Conservation (phyloP, 169 alveolate genomes). For the Neospora caninum region DNA sequence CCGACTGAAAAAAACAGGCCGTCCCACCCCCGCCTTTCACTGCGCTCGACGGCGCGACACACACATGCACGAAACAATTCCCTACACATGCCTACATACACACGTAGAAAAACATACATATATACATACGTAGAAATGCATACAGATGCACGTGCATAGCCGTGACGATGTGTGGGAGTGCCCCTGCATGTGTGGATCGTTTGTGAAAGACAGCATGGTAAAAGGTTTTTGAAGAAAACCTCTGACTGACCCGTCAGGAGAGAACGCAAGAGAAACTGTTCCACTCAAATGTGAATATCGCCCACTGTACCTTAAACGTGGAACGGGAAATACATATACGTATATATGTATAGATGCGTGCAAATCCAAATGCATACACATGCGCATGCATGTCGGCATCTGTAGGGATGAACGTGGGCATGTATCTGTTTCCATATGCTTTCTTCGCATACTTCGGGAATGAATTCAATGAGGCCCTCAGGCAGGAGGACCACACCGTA, state of each 20-base stretch:
- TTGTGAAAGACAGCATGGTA: too few relatives aligned
- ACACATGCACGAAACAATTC: not conserved
- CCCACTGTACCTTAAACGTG: too few relatives aligned
- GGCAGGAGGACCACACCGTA: conserved; percentile 97
- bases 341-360: not conserved
- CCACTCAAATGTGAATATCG: too few relatives aligned
- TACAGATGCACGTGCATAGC: not conserved
- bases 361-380: not conserved
- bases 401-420: too few relatives aligned
- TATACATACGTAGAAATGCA: not conserved
- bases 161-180: too few relatives aligned
- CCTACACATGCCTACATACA: not conserved
- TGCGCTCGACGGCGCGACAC: not conserved
- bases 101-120: not conserved
- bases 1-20: conserved; percentile 31
- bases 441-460: conserved; percentile 82
- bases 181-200: too few relatives aligned
- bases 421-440: too few relatives aligned
- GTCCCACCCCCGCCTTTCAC: too few relatives aligned
- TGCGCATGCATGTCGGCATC: too few relatives aligned
- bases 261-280: too few relatives aligned
- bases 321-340: not conserved
- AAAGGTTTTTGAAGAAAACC: too few relatives aligned
- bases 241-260: too few relatives aligned
- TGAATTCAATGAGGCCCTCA: conserved; percentile 97